phyloP scores from a whole-genome alignment of 805 yeast species.

The Clavispora asparagi region DNA sequence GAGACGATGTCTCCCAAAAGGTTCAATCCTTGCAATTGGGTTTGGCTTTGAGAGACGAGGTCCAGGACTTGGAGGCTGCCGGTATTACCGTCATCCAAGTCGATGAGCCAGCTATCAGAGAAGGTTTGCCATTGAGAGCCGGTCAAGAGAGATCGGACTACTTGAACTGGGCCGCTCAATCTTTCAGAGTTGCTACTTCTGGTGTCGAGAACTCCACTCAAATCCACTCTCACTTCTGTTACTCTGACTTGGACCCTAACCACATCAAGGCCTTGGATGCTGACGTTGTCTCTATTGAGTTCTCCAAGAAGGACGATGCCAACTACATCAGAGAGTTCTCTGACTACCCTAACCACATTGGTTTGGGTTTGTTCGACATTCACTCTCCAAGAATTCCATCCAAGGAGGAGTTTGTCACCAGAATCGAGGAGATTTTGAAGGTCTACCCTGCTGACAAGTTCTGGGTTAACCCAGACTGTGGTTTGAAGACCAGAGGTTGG shows the following conservation, averaged over 20 bases:
- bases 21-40: conserved; percentile 95
- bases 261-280: conserved; percentile 99
- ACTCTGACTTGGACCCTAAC: conserved; percentile 99
- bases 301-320: conserved; percentile 99
- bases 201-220: conserved; percentile 95
- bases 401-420: conserved; percentile 88
- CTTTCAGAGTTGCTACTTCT: conserved; percentile 98
- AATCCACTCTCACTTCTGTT: conserved; percentile 99
- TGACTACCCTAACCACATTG: conserved; percentile 98
- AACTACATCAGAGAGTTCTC: conserved; percentile 96
- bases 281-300: conserved; percentile 98
- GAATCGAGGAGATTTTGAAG: conserved; percentile 91
- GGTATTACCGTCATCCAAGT: conserved; percentile 98
- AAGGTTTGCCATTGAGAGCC: conserved; percentile 98
- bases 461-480: conserved; percentile 99
- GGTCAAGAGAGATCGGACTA: conserved; percentile 96
- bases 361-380: conserved; percentile 97
- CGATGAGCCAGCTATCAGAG: conserved; percentile 99
- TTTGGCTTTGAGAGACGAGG: conserved; percentile 98
- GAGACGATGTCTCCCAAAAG: conserved; percentile 93
- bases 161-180: conserved; percentile 98
- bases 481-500: conserved; percentile 99
- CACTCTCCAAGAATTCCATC: conserved; percentile 99
- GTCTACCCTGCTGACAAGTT: conserved; percentile 96
- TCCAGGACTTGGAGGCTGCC: conserved; percentile 95